Conservation (phyloP, 306 rosid species). For the Biancaea sappan region DNA sequence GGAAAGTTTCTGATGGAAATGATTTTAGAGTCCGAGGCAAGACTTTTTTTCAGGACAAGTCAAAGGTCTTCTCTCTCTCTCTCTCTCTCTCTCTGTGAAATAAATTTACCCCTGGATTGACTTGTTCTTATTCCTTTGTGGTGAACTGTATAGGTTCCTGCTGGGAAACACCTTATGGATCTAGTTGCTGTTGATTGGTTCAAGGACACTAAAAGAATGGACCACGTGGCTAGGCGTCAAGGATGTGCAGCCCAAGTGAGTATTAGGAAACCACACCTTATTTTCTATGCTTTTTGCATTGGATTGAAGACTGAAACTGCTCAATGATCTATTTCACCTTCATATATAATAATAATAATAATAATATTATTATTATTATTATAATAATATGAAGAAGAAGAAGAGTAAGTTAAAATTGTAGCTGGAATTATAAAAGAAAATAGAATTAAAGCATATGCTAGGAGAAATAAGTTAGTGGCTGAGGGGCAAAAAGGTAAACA, state of each 20-base stretch:
- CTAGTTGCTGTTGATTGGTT: slow-evolving; percentile 99
- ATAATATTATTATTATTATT: too few relatives aligned
- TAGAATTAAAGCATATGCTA: too few relatives aligned
- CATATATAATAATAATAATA: too few relatives aligned
- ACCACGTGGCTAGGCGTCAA: slow-evolving; percentile 90
- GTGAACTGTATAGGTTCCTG: slow-evolving; percentile 68
- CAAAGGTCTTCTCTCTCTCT: slow-evolving; percentile 61
- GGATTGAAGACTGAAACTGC: background rate
- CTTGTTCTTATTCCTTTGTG: slow-evolving; percentile 41
- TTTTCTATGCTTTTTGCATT: background rate
- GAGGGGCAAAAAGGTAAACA: too few relatives aligned
- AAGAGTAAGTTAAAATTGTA: too few relatives aligned
- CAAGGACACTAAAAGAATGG: slow-evolving; percentile 96
- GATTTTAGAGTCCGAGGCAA: slow-evolving; percentile 96
- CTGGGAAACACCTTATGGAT: slow-evolving; percentile 95
- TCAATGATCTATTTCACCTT: background rate
- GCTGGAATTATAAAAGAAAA: too few relatives aligned
- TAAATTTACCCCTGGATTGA: slow-evolving; percentile 20
- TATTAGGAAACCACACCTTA: slow-evolving; percentile 2
- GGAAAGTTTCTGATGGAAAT: slow-evolving; percentile 93
- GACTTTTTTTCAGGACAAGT: slow-evolving; percentile 81
- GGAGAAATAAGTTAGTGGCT: too few relatives aligned
- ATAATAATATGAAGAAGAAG: too few relatives aligned
- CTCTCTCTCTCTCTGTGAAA: slow-evolving; percentile 27
- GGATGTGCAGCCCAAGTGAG: slow-evolving; percentile 98